Conservation (phyloP, 306 rosid species). For the Prunus davidiana region DNA sequence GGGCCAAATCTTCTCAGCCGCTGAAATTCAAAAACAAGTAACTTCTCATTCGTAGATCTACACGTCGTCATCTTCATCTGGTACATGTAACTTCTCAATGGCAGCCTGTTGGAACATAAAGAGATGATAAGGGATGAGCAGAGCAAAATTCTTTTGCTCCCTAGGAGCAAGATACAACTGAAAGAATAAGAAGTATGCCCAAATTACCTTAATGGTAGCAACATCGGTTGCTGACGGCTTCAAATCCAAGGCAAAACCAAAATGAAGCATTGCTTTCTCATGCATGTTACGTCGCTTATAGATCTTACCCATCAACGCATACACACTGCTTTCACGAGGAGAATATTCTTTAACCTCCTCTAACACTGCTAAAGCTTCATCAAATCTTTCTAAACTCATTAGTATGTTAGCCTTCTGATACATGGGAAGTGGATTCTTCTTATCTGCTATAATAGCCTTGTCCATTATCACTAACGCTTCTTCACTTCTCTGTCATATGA, state of each 20-base stretch:
- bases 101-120: slow-evolving; percentile 66
- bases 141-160: neutral
- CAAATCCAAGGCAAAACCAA: slow-evolving; percentile 92
- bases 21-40: slow-evolving; percentile 4
- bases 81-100: slow-evolving; percentile 94
- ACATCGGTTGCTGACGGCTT: slow-evolving; percentile 95
- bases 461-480: slow-evolving; percentile 92
- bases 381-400: slow-evolving; percentile 65
- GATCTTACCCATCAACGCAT: slow-evolving; percentile 93
- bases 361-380: slow-evolving; percentile 80
- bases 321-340: slow-evolving; percentile 93
- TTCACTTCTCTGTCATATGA: slow-evolving; percentile 61
- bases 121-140: slow-evolving; percentile 1
- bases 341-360: slow-evolving; percentile 89
- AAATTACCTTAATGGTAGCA: slow-evolving; percentile 85
- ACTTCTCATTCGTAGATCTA: slow-evolving; percentile 16
- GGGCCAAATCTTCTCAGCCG: slow-evolving; percentile 30
- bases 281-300: slow-evolving; percentile 83
- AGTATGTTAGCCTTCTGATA: slow-evolving; percentile 97
- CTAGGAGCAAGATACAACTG: neutral
- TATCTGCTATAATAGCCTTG: slow-evolving; percentile 86
- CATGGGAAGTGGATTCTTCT: slow-evolving; percentile 97
- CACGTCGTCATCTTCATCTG: slow-evolving; percentile 85
- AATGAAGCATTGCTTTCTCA: slow-evolving; percentile 92
- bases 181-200: neutral